Percentiles rank a stretch among this genome's conserved stretches.
These are phyloP conservation scores for Endothia cerciana DNA, from an alignment of 2,329 filamentous ascomycete species.

Conservation along the genomic window DNA sequence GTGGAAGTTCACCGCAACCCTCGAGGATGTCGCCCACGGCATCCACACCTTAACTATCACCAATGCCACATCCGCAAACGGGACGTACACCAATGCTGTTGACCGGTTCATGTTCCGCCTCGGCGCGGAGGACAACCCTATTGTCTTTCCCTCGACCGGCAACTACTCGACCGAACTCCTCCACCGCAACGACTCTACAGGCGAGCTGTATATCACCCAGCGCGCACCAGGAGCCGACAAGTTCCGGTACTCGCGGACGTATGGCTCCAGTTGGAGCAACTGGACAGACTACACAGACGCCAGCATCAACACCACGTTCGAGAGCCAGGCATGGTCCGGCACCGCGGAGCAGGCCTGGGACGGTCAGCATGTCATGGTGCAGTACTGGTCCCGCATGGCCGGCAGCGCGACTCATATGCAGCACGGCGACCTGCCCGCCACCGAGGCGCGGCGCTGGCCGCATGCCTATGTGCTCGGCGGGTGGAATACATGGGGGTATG, in stretches of 20 bases:
- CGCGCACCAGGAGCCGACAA: conserved; percentile 63
- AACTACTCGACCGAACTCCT: conserved; percentile 63
- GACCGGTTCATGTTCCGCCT: conserved; percentile 67
- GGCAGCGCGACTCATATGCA: conserved; percentile 65
- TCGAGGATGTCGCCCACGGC: conserved; percentile 62
- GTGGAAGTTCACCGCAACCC: conserved; percentile 56
- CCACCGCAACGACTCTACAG: conserved; percentile 36
- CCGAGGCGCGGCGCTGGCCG: conserved; percentile 53
- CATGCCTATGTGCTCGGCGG: conserved; percentile 66
- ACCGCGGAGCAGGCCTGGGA: conserved; percentile 19
- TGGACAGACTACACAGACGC: conserved; percentile 61
- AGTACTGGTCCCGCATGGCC: conserved; percentile 64
- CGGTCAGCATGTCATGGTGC: conserved; percentile 51
- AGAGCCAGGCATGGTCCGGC: conserved; percentile 61
- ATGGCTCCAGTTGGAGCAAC: conserved; percentile 60
- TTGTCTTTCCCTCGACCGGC: conserved; percentile 58
- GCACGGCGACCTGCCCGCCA: conserved; percentile 53
- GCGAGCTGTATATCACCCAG: conserved; percentile 55
- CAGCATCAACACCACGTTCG: conserved; percentile 48
- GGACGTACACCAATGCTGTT: conserved; percentile 52
- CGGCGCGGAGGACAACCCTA: conserved; percentile 60
- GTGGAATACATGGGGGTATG: conserved; percentile 68
- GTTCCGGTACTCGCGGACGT: conserved; percentile 66
- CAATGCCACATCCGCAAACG: conserved; percentile 52
- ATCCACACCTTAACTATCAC: conserved; percentile 61